Base-by-base conservation (phyloP, 108 stramenopile species). In the Schizochytrium sp. region DNA sequence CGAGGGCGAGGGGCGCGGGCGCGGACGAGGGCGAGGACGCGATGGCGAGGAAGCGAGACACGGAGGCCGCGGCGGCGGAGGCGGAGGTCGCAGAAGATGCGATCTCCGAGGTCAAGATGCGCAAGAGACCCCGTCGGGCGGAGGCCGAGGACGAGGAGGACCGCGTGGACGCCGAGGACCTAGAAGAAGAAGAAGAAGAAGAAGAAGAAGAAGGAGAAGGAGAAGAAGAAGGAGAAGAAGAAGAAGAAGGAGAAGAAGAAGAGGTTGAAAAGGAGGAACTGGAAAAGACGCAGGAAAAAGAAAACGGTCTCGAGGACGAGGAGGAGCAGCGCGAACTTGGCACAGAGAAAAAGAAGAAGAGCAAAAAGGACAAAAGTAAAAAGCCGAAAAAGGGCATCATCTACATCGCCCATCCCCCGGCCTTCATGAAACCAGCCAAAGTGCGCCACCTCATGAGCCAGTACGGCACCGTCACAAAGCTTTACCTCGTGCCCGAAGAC, bases 401-500 rank as follows among this genome's bases (percentile, higher is more conserved):
- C 29, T 99, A 99, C 94, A 91, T 99, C 59, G 95, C 97, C 58
- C 96, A 97, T 44, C 89, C 98, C 28, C 98, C 98, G 29, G 98
- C 98, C 8, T 94, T 96, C 44, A 97, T 99, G 97, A 96, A 95
- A 23, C 97, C 98, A 1, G 95, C 96, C 60, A 98, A 98, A 91
- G 92, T 98, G 88, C 97, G 96, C 90, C 90, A 95, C n/a, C 91
- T 98, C 28, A 89, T 99, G 25, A 92, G 94, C 19, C 97, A 97
- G 76, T 96, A 97, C 90, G 97, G 96, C 5, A 90, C 90, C 47
- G 93, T 99, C 12, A 97, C 97, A 0, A 92, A 97, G 5, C 93
- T 99, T 8, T 99, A 97, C 92, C 90, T 99, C 59, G 97, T 92
- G 60, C 97, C 96, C 90, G 98, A 98, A 89, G 98, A 98, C 90